Evolutionary conservation across 148 eudicot genomes (phyloP).

Genomic region (Linanthus parryae): DNA sequence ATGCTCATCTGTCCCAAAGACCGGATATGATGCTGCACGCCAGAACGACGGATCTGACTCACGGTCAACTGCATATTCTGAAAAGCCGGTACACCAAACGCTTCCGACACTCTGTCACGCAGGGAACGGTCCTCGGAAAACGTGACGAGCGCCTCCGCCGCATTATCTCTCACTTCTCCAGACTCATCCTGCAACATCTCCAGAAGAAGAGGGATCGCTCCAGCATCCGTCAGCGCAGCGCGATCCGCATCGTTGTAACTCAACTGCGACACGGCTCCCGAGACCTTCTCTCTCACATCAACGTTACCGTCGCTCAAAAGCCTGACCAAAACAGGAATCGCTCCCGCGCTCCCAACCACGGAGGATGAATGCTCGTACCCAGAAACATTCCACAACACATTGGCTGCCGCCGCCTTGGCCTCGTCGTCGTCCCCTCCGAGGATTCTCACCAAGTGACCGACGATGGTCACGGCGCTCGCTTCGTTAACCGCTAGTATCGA

Average conservation of each 20-base stretch:
- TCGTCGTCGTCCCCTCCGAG: conserved; percentile 31
- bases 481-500: conserved; percentile 39
- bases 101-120: conserved; percentile 26
- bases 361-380: conserved; percentile 26
- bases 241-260: conserved; percentile 35
- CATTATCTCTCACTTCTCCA: conserved; percentile 48
- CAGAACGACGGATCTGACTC: conserved; percentile 27
- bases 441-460: conserved; percentile 33
- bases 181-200: conserved; percentile 42
- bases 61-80: conserved; percentile 36
- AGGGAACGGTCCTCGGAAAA: conserved; percentile 34
- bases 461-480: conserved; percentile 32
- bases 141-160: conserved; percentile 41
- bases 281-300: conserved; percentile 33
- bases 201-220: conserved; percentile 36
- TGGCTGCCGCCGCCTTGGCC: conserved; percentile 42
- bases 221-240: conserved; percentile 32
- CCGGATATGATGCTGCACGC: conserved; percentile 13
- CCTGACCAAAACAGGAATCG: conserved; percentile 36
- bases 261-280: conserved; percentile 46
- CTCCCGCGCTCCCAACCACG: conserved; percentile 33
- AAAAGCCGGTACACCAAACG: conserved; percentile 27
- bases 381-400: conserved; percentile 44
- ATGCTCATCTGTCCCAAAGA: conserved; percentile 30
- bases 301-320: conserved; percentile 27